Conservation (phyloP, 2,329 filamentous ascomycete species). For the Aspergillus sp. region DNA sequence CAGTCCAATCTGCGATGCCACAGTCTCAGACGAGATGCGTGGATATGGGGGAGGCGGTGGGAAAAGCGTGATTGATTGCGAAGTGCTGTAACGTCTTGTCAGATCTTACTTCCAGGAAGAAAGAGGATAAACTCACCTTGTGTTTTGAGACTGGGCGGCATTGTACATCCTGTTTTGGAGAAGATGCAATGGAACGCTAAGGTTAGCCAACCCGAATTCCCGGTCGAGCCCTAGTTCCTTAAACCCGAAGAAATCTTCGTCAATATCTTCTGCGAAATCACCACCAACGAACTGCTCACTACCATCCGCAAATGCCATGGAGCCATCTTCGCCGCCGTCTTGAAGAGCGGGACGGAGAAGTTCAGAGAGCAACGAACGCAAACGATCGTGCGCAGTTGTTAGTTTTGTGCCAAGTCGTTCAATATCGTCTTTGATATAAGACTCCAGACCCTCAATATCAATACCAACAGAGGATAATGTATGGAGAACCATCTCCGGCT, state of each 20-base stretch:
- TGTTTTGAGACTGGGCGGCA: conserved; percentile 78
- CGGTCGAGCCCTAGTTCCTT: conserved; percentile 89
- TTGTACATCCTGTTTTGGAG: conserved; percentile 88
- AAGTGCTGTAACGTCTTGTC: conserved; percentile 28
- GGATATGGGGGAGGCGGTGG: conserved; percentile 72
- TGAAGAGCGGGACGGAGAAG: conserved; percentile 86
- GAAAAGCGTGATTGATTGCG: conserved; percentile 61
- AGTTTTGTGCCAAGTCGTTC: conserved; percentile 82
- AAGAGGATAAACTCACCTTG: conserved; percentile 51
- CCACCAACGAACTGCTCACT: conserved; percentile 96
- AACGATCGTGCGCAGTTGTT: conserved; percentile 84
- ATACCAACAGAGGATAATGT: conserved; percentile 82
- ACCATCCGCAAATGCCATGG: conserved; percentile 90
- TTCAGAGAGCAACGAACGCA: conserved; percentile 92
- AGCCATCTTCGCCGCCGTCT: conserved; percentile 80
- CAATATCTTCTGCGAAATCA: conserved; percentile 96
- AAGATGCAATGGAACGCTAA: conserved; percentile 91
- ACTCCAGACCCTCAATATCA: conserved; percentile 79
- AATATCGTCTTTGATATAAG: conserved; percentile 91
- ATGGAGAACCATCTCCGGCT: conserved; percentile 86
- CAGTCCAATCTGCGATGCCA: conserved; percentile 81
- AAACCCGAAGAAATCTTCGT: conserved; percentile 99
- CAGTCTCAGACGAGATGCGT: conserved; percentile 76
- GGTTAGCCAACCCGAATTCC: conserved; percentile 83
- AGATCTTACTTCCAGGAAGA: conserved; percentile 13